A percentile compares a stretch with the other conserved stretches of the same genome.
These are phyloP conservation scores for Podaxis carcinomalis DNA, from an alignment of 768 basidiomycete genomes.

Conservation along the genomic window DNA sequence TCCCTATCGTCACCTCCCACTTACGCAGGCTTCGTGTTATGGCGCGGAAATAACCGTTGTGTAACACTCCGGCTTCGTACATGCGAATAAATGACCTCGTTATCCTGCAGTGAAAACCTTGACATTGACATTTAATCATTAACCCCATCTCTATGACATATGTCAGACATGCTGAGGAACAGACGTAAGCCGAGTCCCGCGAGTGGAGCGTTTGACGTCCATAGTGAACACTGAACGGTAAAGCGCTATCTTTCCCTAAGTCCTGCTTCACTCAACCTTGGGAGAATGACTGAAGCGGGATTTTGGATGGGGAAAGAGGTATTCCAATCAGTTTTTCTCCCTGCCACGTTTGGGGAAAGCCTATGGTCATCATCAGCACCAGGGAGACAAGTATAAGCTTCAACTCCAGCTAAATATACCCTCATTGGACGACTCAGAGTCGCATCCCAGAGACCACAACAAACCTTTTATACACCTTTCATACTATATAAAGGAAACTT, in stretches of 20 bases:
- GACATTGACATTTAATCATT: neutral
- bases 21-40: neutral
- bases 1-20: neutral
- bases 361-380: constrained; percentile 16
- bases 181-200: constrained; percentile 47
- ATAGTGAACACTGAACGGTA: constrained; percentile 53
- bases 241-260: constrained; percentile 49
- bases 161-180: constrained; percentile 24
- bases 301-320: constrained; percentile 45
- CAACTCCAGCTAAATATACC: constrained; percentile 5
- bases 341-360: constrained; percentile 54
- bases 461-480: too few relatives aligned
- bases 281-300: constrained; percentile 22
- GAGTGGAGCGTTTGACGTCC: constrained; percentile 52
- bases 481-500: too few relatives aligned
- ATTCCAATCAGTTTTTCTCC: constrained; percentile 64
- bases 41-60: neutral
- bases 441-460: constrained; percentile 19
- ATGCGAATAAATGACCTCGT: neutral
- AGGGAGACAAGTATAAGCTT: neutral
- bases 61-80: neutral
- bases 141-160: neutral
- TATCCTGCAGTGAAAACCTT: neutral
- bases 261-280: constrained; percentile 47
- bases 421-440: constrained; percentile 16